Evolutionary conservation across 768 basidiomycete species (phyloP).

Genomic region (Clathrus columnatus): DNA sequence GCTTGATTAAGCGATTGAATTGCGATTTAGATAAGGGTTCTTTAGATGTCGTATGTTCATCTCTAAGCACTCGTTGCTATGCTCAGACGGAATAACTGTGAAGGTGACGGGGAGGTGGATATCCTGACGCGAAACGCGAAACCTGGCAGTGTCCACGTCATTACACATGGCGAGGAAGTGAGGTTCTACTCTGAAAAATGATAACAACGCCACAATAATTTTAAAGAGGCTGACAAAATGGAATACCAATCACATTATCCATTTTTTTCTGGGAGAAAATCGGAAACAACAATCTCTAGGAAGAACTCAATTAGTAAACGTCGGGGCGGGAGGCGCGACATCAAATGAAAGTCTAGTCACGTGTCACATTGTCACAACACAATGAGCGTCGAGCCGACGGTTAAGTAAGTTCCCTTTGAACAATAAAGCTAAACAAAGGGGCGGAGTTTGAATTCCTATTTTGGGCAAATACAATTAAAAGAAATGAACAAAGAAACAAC

Average conservation of each 20-base stretch:
- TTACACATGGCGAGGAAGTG: neutral
- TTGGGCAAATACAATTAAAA: neutral
- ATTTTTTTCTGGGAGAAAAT: no score
- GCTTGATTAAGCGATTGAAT: neutral
- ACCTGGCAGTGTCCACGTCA: neutral
- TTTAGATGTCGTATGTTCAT: neutral
- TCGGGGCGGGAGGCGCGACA: neutral
- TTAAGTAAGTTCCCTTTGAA: neutral
- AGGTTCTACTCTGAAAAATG: neutral
- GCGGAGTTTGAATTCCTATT: slow-evolving; percentile 4
- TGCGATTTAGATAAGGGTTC: neutral
- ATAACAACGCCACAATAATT: neutral
- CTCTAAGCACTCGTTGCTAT: neutral
- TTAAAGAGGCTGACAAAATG: neutral
- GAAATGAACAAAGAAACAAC: neutral
- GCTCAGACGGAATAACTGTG: no score
- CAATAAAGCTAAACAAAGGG: slow-evolving; percentile 3
- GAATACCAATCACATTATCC: neutral
- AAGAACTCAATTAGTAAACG: neutral
- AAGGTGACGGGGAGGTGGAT: neutral
- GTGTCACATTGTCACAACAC: neutral
- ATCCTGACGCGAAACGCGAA: neutral
- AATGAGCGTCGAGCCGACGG: neutral
- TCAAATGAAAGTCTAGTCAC: neutral
- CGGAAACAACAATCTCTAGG: neutral